Evolutionary conservation across 1,284 basidiomycete genomes (phyloP), one percentile per base, ranked within the genome.

Genomic region (Papiliotrema flavescens): DNA sequence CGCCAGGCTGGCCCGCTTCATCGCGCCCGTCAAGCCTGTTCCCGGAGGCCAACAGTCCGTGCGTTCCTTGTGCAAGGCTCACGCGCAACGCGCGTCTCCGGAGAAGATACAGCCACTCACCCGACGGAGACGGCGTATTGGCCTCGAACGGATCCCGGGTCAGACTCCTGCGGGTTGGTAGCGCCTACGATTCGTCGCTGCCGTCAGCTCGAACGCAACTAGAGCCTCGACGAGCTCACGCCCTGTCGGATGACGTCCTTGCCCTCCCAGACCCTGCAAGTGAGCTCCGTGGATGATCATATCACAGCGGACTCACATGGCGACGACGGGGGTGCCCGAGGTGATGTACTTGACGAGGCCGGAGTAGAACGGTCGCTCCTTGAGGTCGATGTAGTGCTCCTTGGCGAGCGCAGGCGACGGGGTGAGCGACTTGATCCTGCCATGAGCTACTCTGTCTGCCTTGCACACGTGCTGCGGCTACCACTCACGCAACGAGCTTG

Each of bases 291-390:
- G 20, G 8, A 40, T n/a, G n/a, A n/a, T n/a, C n/a, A n/a, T n/a
- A n/a, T n/a, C n/a, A n/a, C n/a, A n/a, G n/a, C n/a, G n/a, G n/a
- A 55, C 65, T 60, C 49, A 69, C 72, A 74, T 73, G 56, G 73
- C 73, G 41, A 74, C 73, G 45, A 74, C 73, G 48, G 73, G 73
- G 19, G 68, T 72, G 44, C 71, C 71, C 37, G 67, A 70, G 57
- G 73, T 73, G 61, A 74, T 74, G 70, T 74, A 74, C 59, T 71
- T 67, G 56, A 74, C 71, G 44, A 74, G 65, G 42, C 61, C 59
- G 52, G 57, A 56, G 70, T 70, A 74, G 71, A 74, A 74, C 35
- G 73, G 73, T 52, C 65, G 59, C 17, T 63, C 54, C 24, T 67
- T 59, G 37, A 74, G 67, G 61, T 74, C 73, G 36, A 64, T 59